These are phyloP conservation scores for Erodium texanum DNA, from an alignment of 441 rosid species.

Conservation along the genomic window DNA sequence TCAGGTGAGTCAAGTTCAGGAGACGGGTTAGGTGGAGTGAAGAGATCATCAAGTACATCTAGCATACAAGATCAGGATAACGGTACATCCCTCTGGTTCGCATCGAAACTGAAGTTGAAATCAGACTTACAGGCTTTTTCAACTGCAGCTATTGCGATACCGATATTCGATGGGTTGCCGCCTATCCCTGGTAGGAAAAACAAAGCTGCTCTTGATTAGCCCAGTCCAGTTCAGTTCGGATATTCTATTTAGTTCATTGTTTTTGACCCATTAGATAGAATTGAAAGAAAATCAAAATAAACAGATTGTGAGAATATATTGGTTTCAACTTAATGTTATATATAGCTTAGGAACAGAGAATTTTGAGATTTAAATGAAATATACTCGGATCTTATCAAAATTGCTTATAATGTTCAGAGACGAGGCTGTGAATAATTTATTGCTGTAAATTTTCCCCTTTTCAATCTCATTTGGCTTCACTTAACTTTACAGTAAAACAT, in stretches of 20 bases:
- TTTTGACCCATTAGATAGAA: constrained; percentile 11
- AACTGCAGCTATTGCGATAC: constrained; percentile 41
- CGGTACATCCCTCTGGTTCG: constrained; percentile 31
- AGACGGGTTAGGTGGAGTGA: constrained; percentile 32
- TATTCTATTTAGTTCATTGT: constrained; percentile 2
- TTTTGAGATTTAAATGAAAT: not conserved
- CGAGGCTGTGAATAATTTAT: no score
- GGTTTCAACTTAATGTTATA: not conserved
- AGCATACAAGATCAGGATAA: constrained; percentile 48
- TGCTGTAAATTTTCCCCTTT: not conserved
- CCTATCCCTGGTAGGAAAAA: constrained; percentile 44
- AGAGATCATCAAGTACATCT: constrained; percentile 59
- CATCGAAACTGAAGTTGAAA: constrained; percentile 33
- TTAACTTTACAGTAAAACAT: no score
- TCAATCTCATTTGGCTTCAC: no score
- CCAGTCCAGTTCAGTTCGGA: not conserved
- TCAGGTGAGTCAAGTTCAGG: constrained; percentile 26
- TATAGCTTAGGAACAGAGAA: not conserved
- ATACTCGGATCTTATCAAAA: no score
- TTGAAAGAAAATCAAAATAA: not conserved
- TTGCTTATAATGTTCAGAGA: no score
- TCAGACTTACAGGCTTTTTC: constrained; percentile 45
- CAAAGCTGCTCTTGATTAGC: constrained; percentile 47
- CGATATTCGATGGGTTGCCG: constrained; percentile 63
- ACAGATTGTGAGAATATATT: not conserved